These are phyloP conservation scores for Vitellaria paradoxa DNA, from an alignment of 179 eudicot genomes.

Conservation along the genomic window DNA sequence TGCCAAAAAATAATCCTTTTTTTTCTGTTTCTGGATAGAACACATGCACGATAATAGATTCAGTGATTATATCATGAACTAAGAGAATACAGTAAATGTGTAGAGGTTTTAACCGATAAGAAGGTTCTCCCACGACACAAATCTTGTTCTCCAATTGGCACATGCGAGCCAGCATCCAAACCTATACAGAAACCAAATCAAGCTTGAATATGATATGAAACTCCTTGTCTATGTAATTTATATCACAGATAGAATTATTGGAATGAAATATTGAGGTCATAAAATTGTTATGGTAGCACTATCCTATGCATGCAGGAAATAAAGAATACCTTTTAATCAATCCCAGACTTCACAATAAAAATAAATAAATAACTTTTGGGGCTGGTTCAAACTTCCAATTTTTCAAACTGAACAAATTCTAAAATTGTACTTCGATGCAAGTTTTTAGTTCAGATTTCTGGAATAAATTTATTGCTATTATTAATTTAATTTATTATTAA, in stretches of 20 bases:
- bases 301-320: neutral
- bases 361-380: neutral
- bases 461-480: neutral
- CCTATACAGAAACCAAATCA: conserved; percentile 33
- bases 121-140: conserved; percentile 87
- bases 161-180: conserved; percentile 98
- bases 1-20: neutral
- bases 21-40: neutral
- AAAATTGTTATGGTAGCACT: neutral
- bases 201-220: neutral
- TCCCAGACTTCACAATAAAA: neutral
- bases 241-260: neutral
- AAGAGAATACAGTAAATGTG: conserved; percentile 2
- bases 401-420: neutral
- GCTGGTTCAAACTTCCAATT: neutral
- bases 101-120: conserved; percentile 63
- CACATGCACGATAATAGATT: neutral
- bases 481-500: no score
- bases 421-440: neutral
- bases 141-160: conserved; percentile 96
- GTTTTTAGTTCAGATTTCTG: neutral
- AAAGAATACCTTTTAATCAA: neutral
- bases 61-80: neutral
- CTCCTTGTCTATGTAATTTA: neutral
- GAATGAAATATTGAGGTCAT: neutral